Percentiles rank a stretch among this genome's conserved stretches.
Evolutionary conservation across 2,329 filamentous ascomycete species (phyloP).

Genomic region (Botryotinia convoluta): DNA sequence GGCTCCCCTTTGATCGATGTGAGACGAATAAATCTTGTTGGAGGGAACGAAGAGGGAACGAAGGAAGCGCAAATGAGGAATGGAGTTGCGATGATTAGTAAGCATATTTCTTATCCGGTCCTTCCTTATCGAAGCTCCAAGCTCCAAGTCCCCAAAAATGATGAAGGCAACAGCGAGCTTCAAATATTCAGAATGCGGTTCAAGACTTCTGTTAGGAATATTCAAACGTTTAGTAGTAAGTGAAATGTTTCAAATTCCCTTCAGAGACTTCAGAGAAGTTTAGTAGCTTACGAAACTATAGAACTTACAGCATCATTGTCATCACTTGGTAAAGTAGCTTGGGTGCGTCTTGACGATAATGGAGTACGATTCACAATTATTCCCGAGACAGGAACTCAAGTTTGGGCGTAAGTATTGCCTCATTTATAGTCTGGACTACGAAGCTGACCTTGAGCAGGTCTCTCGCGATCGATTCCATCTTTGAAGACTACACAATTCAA

Average conservation of each 20-base stretch:
- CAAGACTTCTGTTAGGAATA: conserved; percentile 63
- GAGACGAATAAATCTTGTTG: neutral
- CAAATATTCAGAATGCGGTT: conserved; percentile 55
- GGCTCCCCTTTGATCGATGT: too few relatives aligned
- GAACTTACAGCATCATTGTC: conserved; percentile 63
- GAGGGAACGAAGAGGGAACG: neutral
- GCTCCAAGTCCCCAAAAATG: neutral
- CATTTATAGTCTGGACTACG: conserved; percentile 34
- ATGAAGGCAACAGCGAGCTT: neutral
- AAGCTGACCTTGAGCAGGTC: conserved; percentile 42
- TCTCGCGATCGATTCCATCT: conserved; percentile 75
- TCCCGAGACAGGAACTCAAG: conserved; percentile 89
- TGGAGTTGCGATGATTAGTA: conserved; percentile 1
- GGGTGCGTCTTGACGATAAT: conserved; percentile 73
- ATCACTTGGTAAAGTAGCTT: conserved; percentile 48
- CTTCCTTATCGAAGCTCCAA: neutral
- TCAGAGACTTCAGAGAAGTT: neutral
- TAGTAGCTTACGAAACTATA: conserved; percentile 36
- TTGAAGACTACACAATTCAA: conserved; percentile 80
- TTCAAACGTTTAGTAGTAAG: conserved; percentile 63
- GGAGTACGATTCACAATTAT: conserved; percentile 93
- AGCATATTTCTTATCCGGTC: neutral
- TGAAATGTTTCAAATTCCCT: neutral
- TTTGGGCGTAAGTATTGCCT: conserved; percentile 75
- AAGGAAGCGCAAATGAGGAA: neutral